A percentile compares a stretch with the other conserved stretches of the same genome.
These are phyloP conservation scores for Trametes villosa DNA, from an alignment of 768 basidiomycete genomes.

Conservation along the genomic window DNA sequence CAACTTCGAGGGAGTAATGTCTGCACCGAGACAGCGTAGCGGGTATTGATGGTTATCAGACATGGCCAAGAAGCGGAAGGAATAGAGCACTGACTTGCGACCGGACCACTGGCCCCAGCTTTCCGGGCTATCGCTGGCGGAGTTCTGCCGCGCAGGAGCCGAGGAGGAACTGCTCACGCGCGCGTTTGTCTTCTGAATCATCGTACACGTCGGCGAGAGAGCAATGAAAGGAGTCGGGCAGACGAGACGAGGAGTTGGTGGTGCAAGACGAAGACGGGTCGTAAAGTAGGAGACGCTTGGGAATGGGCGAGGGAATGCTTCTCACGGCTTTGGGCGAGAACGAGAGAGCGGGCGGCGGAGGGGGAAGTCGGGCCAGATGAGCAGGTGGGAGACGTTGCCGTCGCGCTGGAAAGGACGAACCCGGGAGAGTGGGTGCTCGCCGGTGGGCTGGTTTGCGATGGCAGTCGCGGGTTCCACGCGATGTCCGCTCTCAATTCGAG, in stretches of 20 bases:
- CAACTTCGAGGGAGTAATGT: constrained; percentile 81
- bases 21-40: constrained; percentile 43
- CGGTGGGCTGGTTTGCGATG: not conserved
- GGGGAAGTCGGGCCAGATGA: constrained; percentile 4
- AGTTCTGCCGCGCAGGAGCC: constrained; percentile 27
- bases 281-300: constrained; percentile 25
- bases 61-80: not conserved
- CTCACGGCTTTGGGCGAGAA: constrained; percentile 21
- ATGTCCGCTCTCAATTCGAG: not conserved
- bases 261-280: constrained; percentile 12
- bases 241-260: constrained; percentile 12
- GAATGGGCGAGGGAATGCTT: constrained; percentile 19
- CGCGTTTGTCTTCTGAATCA: constrained; percentile 71
- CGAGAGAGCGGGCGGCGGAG: constrained; percentile 4
- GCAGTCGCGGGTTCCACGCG: constrained; percentile 5
- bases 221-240: constrained; percentile 13
- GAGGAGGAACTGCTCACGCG: constrained; percentile 41
- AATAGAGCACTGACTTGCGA: constrained; percentile 51
- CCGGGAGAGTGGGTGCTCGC: constrained; percentile 20
- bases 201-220: constrained; percentile 31
- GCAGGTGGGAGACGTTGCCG: constrained; percentile 22
- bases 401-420: constrained; percentile 16
- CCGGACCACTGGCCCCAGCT: constrained; percentile 75
- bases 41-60: constrained; percentile 7
- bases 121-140: constrained; percentile 49